These are phyloP conservation scores for Penicillium longicatenatum DNA, from an alignment of 495 filamentous ascomycete genomes.

Conservation along the genomic window DNA sequence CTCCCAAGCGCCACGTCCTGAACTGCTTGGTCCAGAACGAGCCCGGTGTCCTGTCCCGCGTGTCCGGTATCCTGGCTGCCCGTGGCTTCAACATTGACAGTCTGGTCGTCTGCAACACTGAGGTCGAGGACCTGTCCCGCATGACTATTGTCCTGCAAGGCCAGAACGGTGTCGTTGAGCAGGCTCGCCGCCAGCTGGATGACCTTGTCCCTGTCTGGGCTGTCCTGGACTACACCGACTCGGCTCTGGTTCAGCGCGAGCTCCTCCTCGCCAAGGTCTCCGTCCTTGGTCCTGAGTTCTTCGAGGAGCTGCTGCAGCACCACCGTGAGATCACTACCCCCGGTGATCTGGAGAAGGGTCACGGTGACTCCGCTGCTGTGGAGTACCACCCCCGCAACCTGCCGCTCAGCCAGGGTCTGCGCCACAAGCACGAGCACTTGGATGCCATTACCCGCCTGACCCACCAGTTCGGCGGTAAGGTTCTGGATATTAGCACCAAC, in stretches of 20 bases:
- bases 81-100: conserved; percentile 99
- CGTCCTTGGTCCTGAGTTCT: conserved; percentile 94
- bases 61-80: conserved; percentile 94
- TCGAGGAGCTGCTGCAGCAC: conserved; percentile 92
- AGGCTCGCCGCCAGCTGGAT: conserved; percentile 92
- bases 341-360: conserved; percentile 36
- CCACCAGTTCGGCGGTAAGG: conserved; percentile 97
- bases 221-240: conserved; percentile 90
- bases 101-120: conserved; percentile 94
- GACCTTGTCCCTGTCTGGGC: conserved; percentile 98
- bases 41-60: conserved; percentile 92
- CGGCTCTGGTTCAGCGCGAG: conserved; percentile 95
- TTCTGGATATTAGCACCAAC: conserved; percentile 95
- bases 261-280: conserved; percentile 95
- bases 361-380: conserved; percentile 21
- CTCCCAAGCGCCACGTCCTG: conserved; percentile 90
- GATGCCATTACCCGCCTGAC: conserved; percentile 91
- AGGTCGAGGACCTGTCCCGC: conserved; percentile 94
- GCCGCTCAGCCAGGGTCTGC: conserved; percentile 80
- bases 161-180: conserved; percentile 96
- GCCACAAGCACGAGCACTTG: conserved; percentile 96
- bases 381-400: conserved; percentile 83
- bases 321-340: conserved; percentile 73
- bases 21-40: conserved; percentile 99
- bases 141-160: conserved; percentile 98